These are phyloP conservation scores for Nakazawaea ernobii DNA, from an alignment of 805 yeast species.

Conservation along the genomic window DNA sequence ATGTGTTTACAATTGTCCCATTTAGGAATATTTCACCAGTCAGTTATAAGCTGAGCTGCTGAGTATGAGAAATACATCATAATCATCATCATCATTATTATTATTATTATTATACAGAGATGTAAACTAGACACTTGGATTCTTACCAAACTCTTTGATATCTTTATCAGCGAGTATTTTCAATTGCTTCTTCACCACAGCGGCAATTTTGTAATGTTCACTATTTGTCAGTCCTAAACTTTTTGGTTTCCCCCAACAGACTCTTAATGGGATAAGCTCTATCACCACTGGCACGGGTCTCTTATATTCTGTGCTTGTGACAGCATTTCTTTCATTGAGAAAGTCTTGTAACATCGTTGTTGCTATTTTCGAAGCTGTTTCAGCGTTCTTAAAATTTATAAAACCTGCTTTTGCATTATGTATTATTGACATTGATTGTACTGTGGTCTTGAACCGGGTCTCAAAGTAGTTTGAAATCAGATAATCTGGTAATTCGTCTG, in stretches of 20 bases:
- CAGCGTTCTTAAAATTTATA: conserved; percentile 44
- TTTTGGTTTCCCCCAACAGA: conserved; percentile 49
- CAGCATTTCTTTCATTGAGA: neutral
- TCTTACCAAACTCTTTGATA: neutral
- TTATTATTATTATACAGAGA: neutral
- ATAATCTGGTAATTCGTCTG: conserved; percentile 61
- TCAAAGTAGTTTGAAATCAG: conserved; percentile 45
- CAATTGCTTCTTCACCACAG: conserved; percentile 48
- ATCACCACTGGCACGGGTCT: conserved; percentile 29
- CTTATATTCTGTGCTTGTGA: conserved; percentile 6
- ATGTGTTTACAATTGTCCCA: too few species aligned
- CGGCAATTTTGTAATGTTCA: conserved; percentile 42
- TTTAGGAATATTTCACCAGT: neutral
- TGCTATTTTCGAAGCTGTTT: conserved; percentile 45
- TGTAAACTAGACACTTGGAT: neutral
- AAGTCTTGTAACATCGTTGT: conserved; percentile 14
- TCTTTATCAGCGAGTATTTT: conserved; percentile 44
- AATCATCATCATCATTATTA: too few species aligned
- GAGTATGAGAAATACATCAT: too few species aligned
- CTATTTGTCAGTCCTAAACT: conserved; percentile 34
- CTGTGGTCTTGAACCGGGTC: conserved; percentile 31
- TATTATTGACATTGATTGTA: conserved; percentile 43
- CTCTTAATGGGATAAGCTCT: conserved; percentile 37
- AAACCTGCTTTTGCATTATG: conserved; percentile 63
- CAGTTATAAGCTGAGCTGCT: too few species aligned